Evolutionary conservation across 176 grass and related monocot genomes (phyloP).

Genomic region (Phyllostachys edulis): DNA sequence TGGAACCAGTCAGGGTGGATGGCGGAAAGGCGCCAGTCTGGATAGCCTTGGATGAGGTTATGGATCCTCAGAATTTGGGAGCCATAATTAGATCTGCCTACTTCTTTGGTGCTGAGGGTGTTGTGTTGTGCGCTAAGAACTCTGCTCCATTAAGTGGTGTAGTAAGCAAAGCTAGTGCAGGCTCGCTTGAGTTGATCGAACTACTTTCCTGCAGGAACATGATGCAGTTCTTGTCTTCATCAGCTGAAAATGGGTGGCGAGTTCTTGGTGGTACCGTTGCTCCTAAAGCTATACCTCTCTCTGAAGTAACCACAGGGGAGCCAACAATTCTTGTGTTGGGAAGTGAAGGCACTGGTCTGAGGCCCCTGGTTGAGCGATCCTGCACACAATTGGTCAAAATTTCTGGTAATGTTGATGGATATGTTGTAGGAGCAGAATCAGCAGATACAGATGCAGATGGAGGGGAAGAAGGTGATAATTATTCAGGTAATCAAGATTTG

Average conservation of each 20-base stretch:
- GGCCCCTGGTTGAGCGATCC: conserved; percentile 79
- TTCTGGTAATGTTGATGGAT: conserved; percentile 49
- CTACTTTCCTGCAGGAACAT: conserved; percentile 89
- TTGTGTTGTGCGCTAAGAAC: conserved; percentile 91
- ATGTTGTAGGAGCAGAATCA: conserved; percentile 41
- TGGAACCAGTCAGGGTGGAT: conserved; percentile 59
- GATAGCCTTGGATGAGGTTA: conserved; percentile 95
- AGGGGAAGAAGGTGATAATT: conserved; percentile 49
- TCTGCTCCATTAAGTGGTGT: conserved; percentile 94
- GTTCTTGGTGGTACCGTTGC: conserved; percentile 88
- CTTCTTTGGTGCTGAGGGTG: conserved; percentile 76
- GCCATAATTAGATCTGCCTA: conserved; percentile 97
- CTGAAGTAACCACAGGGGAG: conserved; percentile 53
- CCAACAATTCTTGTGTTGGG: conserved; percentile 95
- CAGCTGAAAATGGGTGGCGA: conserved; percentile 83
- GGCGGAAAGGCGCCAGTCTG: conserved; percentile 66
- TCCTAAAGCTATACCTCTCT: conserved; percentile 69
- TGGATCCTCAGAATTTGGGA: conserved; percentile 96
- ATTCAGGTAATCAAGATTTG: conserved; percentile 45
- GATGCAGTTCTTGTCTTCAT: conserved; percentile 97
- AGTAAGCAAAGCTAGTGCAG: conserved; percentile 93
- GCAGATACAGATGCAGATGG: conserved; percentile 45
- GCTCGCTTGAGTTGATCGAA: conserved; percentile 90
- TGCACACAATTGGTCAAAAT: conserved; percentile 92
- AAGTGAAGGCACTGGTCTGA: conserved; percentile 90